A percentile compares a stretch with the other conserved stretches of the same genome.
Evolutionary conservation across 805 yeast genomes (phyloP).

Genomic region (Ogataea ganodermae): DNA sequence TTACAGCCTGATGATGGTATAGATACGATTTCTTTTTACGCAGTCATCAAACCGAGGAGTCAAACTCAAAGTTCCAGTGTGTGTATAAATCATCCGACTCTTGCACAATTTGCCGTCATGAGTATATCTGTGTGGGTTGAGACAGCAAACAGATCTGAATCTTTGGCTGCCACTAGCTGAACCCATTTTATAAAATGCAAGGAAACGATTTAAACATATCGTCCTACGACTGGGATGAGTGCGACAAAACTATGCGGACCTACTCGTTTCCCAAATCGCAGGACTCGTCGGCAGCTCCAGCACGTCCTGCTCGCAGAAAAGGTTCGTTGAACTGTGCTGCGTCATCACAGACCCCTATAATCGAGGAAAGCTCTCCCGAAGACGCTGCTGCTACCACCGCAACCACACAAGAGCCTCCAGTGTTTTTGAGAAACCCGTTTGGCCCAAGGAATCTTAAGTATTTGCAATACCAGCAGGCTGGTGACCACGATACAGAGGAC

Average conservation of each 20-base stretch:
- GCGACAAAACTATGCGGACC: constrained; percentile 8
- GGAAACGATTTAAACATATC: not conserved
- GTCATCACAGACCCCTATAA: constrained; percentile 17
- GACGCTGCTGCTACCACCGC: not conserved
- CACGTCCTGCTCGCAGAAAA: constrained; percentile 6
- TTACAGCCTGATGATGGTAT: too few relatives aligned
- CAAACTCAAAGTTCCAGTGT: not conserved
- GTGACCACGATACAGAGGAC: not conserved
- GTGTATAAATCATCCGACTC: constrained; percentile 2
- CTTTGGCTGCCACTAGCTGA: too few relatives aligned
- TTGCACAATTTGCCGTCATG: not conserved
- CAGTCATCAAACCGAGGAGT: not conserved
- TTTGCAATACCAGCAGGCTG: constrained; percentile 8
- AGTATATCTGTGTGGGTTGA: not conserved
- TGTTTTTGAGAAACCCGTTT: not conserved
- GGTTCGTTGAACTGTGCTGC: constrained; percentile 8
- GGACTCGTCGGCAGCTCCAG: not conserved
- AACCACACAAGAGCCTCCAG: not conserved
- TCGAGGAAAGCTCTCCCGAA: constrained; percentile 10
- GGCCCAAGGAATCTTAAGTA: constrained; percentile 13
- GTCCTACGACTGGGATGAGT: constrained; percentile 17
- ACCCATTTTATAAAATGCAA: too few relatives aligned
- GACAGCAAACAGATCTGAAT: too few relatives aligned
- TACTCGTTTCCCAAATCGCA: constrained; percentile 18
- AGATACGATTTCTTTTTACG: not conserved